Percentiles rank a stretch among this genome's conserved stretches.
These are phyloP conservation scores for Chiua virens DNA, from an alignment of 768 basidiomycete species.

Conservation along the genomic window DNA sequence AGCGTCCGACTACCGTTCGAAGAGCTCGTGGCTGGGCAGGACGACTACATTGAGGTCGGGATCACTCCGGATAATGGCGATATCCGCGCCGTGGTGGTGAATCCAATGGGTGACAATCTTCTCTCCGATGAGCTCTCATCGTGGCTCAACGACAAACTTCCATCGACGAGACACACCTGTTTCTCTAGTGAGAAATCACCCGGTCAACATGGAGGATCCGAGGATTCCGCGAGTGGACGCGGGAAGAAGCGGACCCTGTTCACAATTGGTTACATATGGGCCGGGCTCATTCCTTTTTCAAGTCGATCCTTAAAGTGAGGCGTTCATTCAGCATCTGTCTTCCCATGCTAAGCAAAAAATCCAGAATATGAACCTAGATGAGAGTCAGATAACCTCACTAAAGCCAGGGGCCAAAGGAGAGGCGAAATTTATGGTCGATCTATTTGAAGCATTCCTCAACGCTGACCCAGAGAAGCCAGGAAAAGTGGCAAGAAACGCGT, in stretches of 20 bases:
- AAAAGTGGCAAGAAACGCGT: slow-evolving; percentile 24
- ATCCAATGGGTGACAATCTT: slow-evolving; percentile 21
- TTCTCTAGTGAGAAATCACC: slow-evolving; percentile 17
- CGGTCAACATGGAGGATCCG: slow-evolving; percentile 32
- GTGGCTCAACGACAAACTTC: slow-evolving; percentile 31
- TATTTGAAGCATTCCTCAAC: slow-evolving; percentile 28
- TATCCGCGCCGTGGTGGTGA: slow-evolving; percentile 15
- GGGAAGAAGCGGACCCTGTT: slow-evolving; percentile 35
- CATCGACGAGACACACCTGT: slow-evolving; percentile 19
- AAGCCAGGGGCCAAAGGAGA: slow-evolving; percentile 9
- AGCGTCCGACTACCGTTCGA: slow-evolving; percentile 21
- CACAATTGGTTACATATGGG: slow-evolving; percentile 39
- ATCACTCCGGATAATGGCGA: slow-evolving; percentile 16
- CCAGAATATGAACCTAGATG: slow-evolving; percentile 20
- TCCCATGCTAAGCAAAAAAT: neutral
- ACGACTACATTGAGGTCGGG: slow-evolving; percentile 23
- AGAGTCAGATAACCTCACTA: slow-evolving; percentile 11
- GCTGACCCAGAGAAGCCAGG: slow-evolving; percentile 18
- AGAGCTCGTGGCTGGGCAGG: slow-evolving; percentile 18
- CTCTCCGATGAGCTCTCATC: slow-evolving; percentile 36
- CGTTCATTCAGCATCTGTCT: neutral
- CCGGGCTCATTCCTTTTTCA: slow-evolving; percentile 25
- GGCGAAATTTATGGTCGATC: slow-evolving; percentile 13
- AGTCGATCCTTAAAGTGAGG: slow-evolving; percentile 28
- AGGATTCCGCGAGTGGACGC: slow-evolving; percentile 43